Base-by-base conservation (phyloP, 2,329 filamentous ascomycete genomes). In the Curvularia hawaiiensis region DNA sequence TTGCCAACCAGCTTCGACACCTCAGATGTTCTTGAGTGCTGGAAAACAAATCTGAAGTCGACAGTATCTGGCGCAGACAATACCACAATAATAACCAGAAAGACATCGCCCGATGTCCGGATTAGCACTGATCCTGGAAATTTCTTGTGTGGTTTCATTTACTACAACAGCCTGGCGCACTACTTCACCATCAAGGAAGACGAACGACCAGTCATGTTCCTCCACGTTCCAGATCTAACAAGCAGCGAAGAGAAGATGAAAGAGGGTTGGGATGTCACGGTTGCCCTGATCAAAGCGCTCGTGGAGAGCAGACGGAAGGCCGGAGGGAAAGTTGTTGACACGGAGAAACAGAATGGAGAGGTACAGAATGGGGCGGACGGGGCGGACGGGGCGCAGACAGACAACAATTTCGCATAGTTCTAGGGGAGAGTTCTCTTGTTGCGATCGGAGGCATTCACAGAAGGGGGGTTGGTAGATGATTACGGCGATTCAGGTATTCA, bases 61-160 rank as follows among this genome's bases (percentile, higher is more conserved):
- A 60, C 22, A 52, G 16, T 16, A 10, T 38, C 16, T 38, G n/a
- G 8, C 35, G 5, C 16, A 18, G 35, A 51, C 7, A 44, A n/a
- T 14, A 18, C 3, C 3, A 35, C 48, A 2, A 33, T 4, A 26
- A 35, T 44, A 3, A 33, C 8, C 6, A 44, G 33, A 11, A 52
- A 60, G 3, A 38, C 43, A 14, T 16, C 24, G 6, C 60, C 70
- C 0, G 72, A 75, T 59, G 69, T 76, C 6, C 61, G 71, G 1
- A 50, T 67, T 1, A 70, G 66, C 12, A 61, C 61, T 3, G 72
- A 77, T 53, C 70, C 74, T 1, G 73, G 74, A 3, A 76, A 76
- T 30, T 76, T 75, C 48, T 31, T 77, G 54, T 77, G 74, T 16
- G 74, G 73, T 0, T 76, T 77, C 50, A 73, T 73, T 5, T 76